Conservation (phyloP, 169 alveolate genomes). For the Plasmodium knowlesi region DNA sequence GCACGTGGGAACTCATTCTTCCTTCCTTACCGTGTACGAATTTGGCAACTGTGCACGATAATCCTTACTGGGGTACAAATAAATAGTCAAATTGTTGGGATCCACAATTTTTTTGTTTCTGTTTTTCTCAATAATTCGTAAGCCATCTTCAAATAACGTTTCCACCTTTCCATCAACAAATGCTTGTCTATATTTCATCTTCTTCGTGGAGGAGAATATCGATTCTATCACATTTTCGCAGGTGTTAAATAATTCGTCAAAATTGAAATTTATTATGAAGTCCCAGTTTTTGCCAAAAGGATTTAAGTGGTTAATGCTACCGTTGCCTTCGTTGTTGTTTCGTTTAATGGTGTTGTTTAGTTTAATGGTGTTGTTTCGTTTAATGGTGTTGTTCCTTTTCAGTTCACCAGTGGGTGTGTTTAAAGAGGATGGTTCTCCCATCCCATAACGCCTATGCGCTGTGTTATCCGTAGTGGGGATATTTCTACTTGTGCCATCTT, state of each 20-base stretch:
- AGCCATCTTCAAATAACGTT: constrained; percentile 74
- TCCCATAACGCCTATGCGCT: background rate
- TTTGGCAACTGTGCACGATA: constrained; percentile 56
- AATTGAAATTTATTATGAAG: constrained; percentile 59
- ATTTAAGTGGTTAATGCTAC: background rate
- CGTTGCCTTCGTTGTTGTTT: background rate
- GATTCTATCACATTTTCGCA: constrained; percentile 76
- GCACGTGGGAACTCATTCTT: background rate
- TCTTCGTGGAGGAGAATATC: constrained; percentile 49
- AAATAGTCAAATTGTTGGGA: constrained; percentile 40
- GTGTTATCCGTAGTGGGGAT: background rate
- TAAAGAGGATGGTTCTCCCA: background rate
- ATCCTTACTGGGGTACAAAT: constrained; percentile 71
- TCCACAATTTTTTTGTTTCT: constrained; percentile 71
- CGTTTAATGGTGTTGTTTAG: background rate
- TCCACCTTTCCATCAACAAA: constrained; percentile 75
- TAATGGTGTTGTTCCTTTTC: background rate
- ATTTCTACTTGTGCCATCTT: background rate
- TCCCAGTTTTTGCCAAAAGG: constrained; percentile 74
- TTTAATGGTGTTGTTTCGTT: background rate
- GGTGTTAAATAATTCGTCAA: constrained; percentile 63
- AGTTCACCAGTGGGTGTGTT: background rate
- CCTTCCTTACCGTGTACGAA: constrained; percentile 59
- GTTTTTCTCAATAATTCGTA: constrained; percentile 74
- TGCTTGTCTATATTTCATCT: constrained; percentile 75